Base-by-base conservation (phyloP, 2,329 filamentous ascomycete species). In the Ciborinia camelliae region DNA sequence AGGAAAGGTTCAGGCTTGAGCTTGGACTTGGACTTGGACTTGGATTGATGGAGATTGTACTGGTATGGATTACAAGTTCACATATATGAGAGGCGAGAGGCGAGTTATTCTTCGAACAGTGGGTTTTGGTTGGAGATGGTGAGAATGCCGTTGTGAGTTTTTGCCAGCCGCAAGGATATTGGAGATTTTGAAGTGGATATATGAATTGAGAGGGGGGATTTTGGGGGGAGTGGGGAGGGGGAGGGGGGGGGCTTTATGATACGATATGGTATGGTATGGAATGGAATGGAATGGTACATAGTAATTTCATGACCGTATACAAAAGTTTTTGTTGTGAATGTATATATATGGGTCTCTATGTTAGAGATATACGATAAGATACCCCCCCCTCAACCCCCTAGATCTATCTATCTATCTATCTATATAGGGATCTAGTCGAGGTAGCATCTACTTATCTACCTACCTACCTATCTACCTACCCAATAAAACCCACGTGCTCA, bases 261-360 rank as follows among this genome's bases (percentile, higher is more conserved):
- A n/a, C n/a, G n/a, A n/a, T n/a, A 28, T 30, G 58, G 4, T 10
- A 23, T 51, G 48, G 57, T 39, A 45, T 28, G 4, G n/a, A n/a
- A 14, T 32, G 41, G 12, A n/a, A 57, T 57, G 26, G 28, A 30
- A 45, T 18, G 3, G 32, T 57, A 57, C 32, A 57, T 57, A 57
- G 18, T n/a, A 57, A 57, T 43, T 32, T 32, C 54, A 23, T 32
- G 26, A n/a, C 30, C 32, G 54, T 57, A 57, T 45, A 57, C 39
- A 57, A 57, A 57, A 57, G 39, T n/a, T n/a, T n/a, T 57, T 57
- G 10, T 45, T 32, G 26, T 32, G 7, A 23, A 23, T 3, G 9
- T 5, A 30, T 2, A 0, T 57, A 18, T 43, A 20, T n/a, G 41
- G 20, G 39, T 43, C 15, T 43, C 18, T 43, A n/a, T 20, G 41